phyloP scores from a whole-genome alignment of 768 basidiomycete genomes.

The Kwoniella mangroviensis region DNA sequence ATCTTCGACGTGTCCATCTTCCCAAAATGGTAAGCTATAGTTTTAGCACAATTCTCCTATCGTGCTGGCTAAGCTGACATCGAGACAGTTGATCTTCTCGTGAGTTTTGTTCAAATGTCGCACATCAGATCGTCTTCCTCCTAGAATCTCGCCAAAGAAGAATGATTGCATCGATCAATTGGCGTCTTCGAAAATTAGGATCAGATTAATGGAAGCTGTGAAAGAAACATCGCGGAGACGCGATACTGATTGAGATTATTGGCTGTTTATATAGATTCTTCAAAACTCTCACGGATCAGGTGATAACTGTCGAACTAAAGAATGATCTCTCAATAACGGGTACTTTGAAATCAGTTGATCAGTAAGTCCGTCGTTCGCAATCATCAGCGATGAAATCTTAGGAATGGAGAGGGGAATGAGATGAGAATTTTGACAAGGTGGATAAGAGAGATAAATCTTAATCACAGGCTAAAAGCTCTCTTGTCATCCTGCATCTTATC shows the following conservation, averaged over 20 bases:
- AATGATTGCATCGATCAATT: too few species aligned
- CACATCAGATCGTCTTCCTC: too few species aligned
- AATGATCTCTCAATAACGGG: constrained; percentile 98
- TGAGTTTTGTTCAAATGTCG: constrained; percentile 19
- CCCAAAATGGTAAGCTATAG: constrained; percentile 34
- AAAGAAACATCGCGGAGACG: not conserved
- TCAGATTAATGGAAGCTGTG: too few species aligned
- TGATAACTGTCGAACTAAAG: constrained; percentile 95
- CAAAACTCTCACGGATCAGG: constrained; percentile 97
- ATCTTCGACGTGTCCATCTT: not conserved
- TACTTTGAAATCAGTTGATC: constrained; percentile 94
- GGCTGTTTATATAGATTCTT: constrained; percentile 74
- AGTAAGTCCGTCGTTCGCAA: constrained; percentile 64
- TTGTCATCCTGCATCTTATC: too few species aligned
- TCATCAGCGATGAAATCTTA: too few species aligned
- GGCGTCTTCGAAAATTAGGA: too few species aligned
- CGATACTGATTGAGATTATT: not conserved
- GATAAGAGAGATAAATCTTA: too few species aligned
- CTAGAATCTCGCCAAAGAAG: not conserved
- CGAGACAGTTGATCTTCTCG: constrained; percentile 52
- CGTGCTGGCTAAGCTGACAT: constrained; percentile 5
- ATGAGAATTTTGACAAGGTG: too few species aligned
- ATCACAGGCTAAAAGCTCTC: too few species aligned
- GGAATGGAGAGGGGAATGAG: too few species aligned
- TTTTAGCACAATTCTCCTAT: too few species aligned